Conservation (phyloP, 495 filamentous ascomycete species). For the Cercophora newfieldiana region DNA sequence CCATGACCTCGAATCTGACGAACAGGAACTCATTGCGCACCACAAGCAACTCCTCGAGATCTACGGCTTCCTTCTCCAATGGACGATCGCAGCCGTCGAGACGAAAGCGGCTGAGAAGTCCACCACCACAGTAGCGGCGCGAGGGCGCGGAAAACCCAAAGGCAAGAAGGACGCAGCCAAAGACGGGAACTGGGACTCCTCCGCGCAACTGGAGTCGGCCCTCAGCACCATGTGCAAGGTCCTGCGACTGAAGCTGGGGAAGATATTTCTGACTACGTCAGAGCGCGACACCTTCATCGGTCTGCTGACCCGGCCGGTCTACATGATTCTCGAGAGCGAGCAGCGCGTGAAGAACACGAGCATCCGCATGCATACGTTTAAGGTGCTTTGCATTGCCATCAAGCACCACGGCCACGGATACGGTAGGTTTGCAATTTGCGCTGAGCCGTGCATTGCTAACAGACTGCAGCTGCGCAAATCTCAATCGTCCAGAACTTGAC, state of each 20-base stretch:
- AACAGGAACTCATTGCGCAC: constrained; percentile 78
- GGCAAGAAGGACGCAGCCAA: constrained; percentile 67
- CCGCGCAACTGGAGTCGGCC: constrained; percentile 79
- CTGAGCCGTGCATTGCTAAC: constrained; percentile 32
- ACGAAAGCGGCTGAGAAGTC: constrained; percentile 90
- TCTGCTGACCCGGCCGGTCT: constrained; percentile 90
- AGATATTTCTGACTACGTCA: constrained; percentile 94
- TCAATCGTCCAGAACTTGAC: constrained; percentile 96
- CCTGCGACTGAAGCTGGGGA: constrained; percentile 85
- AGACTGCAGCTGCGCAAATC: constrained; percentile 81
- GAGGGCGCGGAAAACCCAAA: constrained; percentile 72
- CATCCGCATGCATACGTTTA: constrained; percentile 95
- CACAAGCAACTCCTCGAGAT: constrained; percentile 92
- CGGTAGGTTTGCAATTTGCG: constrained; percentile 56
- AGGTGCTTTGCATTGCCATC: constrained; percentile 92
- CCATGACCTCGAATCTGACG: constrained; percentile 85
- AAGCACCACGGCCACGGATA: constrained; percentile 99
- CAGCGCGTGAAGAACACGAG: constrained; percentile 86
- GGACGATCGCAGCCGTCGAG: constrained; percentile 90
- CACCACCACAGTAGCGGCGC: constrained; percentile 62
- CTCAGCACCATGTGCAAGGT: constrained; percentile 95
- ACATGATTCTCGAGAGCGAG: constrained; percentile 92
- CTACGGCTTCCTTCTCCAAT: constrained; percentile 92
- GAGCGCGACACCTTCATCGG: constrained; percentile 93
- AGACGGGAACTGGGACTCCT: constrained; percentile 85